Evolutionary conservation across 1,284 basidiomycete species (phyloP).

Genomic region (Stygiomarasmius scandens): DNA sequence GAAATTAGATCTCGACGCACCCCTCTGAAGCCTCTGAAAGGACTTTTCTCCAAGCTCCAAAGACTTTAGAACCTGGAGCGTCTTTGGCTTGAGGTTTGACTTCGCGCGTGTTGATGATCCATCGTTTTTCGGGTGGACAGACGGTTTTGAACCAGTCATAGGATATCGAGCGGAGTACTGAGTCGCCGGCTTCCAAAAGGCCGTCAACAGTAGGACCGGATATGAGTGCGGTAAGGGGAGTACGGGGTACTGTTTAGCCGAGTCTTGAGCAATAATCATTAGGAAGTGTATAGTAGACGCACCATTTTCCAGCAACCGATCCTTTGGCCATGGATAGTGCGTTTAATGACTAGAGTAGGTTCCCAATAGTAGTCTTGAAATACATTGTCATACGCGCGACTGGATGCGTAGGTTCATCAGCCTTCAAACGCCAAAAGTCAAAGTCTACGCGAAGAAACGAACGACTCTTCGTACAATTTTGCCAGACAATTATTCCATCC

Average conservation of each 20-base stretch:
- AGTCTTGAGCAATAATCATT: no score
- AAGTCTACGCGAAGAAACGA: no score
- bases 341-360: no score
- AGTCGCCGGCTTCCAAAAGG: conserved; percentile 33
- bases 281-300: no score
- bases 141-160: conserved; percentile 36
- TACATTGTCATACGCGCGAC: conserved; percentile 49
- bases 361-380: conserved; percentile 47
- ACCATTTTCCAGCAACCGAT: conserved; percentile 21
- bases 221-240: conserved; percentile 39
- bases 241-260: conserved; percentile 25
- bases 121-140: conserved; percentile 32
- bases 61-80: conserved; percentile 34
- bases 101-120: conserved; percentile 28
- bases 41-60: conserved; percentile 41
- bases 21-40: conserved; percentile 40
- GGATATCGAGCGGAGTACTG: conserved; percentile 40
- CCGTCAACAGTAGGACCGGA: conserved; percentile 40
- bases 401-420: conserved; percentile 46
- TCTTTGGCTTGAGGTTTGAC: conserved; percentile 30
- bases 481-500: conserved; percentile 52
- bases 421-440: no score
- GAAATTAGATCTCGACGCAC: conserved; percentile 45
- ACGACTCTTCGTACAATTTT: conserved; percentile 37
- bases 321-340: conserved; percentile 37